phyloP scores from a whole-genome alignment of 1,284 basidiomycete genomes.

The Mycena citricolor region DNA sequence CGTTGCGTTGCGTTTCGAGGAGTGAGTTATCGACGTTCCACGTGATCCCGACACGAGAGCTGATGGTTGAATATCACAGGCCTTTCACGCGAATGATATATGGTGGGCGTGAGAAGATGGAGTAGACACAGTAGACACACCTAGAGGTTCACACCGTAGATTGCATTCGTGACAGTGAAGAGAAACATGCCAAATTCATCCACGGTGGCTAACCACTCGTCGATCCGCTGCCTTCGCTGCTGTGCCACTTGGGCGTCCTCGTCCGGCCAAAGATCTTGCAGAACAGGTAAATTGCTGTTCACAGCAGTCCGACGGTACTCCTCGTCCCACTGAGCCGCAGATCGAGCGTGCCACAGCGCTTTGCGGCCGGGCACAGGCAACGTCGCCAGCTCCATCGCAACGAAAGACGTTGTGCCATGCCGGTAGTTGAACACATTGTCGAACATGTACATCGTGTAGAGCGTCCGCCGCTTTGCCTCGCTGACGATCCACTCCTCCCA shows the following conservation, averaged over 20 bases:
- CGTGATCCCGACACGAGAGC: too few relatives aligned
- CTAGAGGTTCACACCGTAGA: too few relatives aligned
- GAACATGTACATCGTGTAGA: constrained; percentile 15
- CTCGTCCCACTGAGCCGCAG: constrained; percentile 3
- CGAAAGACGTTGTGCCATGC: constrained; percentile 6
- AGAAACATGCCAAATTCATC: constrained; percentile 21
- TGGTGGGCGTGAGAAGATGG: too few relatives aligned
- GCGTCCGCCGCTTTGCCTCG: constrained; percentile 17
- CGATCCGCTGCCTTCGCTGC: constrained; percentile 5
- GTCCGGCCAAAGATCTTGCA: constrained; percentile 18
- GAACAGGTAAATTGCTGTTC: neutral
- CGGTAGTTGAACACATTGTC: constrained; percentile 13
- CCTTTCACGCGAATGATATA: too few relatives aligned
- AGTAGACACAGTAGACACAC: too few relatives aligned
- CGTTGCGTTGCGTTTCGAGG: constrained; percentile 7
- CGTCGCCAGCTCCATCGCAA: constrained; percentile 12
- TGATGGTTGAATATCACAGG: too few relatives aligned
- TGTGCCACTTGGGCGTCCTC: neutral
- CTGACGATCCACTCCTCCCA: constrained; percentile 14
- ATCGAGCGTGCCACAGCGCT: constrained; percentile 8
- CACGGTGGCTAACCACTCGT: constrained; percentile 9
- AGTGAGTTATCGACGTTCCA: too few relatives aligned
- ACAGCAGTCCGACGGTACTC: constrained; percentile 7
- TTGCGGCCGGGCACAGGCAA: constrained; percentile 6
- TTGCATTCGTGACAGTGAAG: constrained; percentile 3